Evolutionary conservation across 805 yeast genomes (phyloP), one percentile per base, ranked within the genome.

Genomic region (Debaryomyces hansenii): DNA sequence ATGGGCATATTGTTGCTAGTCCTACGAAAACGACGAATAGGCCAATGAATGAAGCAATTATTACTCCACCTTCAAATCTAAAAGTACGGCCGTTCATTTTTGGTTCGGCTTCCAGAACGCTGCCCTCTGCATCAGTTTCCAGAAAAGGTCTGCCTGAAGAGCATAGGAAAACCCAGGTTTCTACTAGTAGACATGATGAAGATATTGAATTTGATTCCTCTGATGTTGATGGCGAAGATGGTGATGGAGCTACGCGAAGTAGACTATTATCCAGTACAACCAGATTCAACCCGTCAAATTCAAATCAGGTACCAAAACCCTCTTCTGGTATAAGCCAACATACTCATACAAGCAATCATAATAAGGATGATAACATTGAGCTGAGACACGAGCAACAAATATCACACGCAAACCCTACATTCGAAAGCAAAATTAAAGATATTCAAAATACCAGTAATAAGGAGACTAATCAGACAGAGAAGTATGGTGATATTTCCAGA

Each of bases 201-300:
- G 61, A 57, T 24, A 55, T 57, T 27, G 65, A 63, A 38, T 63
- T 63, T 45, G 68, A 60, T 45, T 54, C 62, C 4, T 59, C 65
- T 3, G 65, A 61, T 37, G 49, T 52, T 20, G 57, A 53, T 1
- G 47, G 46, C 20, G 52, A 34, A n/a, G 21, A 31, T n/a, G 29
- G 40, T 6, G 27, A 37, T 27, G 52, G 27, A 9, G 31, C 32
- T 7, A 33, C 50, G 45, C 6, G 34, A 14, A 31, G 16, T 31
- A 14, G 14, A n/a, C 16, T n/a, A 5, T 31, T 31, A 5, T 31
- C 34, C 7, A 31, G 34, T 12, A n/a, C 16, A 12, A 8, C 34
- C 6, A 31, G 16, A 11, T 11, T 14, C 4, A 31, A 31, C 5
- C 6, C 16, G 6, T n/a, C 16, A 31, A 14, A 8, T 31, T 12